phyloP scores from a whole-genome alignment of 805 yeast species.

The Debaryomyces castellii region DNA sequence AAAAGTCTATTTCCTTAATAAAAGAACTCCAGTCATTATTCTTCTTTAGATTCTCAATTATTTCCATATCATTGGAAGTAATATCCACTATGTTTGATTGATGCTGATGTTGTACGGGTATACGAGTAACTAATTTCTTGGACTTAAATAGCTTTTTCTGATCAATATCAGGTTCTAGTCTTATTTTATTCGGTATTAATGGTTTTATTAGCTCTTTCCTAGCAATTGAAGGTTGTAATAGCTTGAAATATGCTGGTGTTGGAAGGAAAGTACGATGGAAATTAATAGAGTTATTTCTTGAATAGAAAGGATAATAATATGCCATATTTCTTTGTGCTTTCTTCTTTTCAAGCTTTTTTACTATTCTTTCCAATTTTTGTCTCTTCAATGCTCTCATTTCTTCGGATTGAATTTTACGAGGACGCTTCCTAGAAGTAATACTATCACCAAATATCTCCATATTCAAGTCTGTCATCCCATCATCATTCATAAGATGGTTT shows the following conservation, averaged over 20 bases:
- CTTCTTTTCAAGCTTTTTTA: constrained; percentile 29
- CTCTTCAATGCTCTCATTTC: constrained; percentile 23
- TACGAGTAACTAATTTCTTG: constrained; percentile 4
- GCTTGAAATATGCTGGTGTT: constrained; percentile 51
- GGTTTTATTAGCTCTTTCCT: constrained; percentile 34
- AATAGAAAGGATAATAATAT: constrained; percentile 63
- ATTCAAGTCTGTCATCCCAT: constrained; percentile 22
- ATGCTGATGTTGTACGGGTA: constrained; percentile 4
- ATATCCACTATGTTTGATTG: constrained; percentile 14
- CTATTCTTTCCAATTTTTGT: constrained; percentile 25
- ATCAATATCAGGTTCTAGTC: constrained; percentile 64
- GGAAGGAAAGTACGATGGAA: constrained; percentile 69
- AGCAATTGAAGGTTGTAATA: constrained; percentile 50
- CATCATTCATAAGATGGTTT: constrained; percentile 18
- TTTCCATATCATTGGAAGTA: constrained; percentile 30
- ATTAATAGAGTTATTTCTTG: constrained; percentile 52
- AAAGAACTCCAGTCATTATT: constrained; percentile 15
- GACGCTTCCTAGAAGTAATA: background rate
- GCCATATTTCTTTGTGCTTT: constrained; percentile 31
- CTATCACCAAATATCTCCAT: constrained; percentile 22
- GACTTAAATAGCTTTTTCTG: constrained; percentile 52
- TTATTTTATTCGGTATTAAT: constrained; percentile 56
- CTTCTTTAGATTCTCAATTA: constrained; percentile 25
- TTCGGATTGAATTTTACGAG: constrained; percentile 1
- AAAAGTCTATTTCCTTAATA: constrained; percentile 28